Percentiles rank a stretch among this genome's conserved stretches.
These are phyloP conservation scores for Mortierella sp. DNA, from an alignment of 371 early-diverging fungal species.

Conservation along the genomic window DNA sequence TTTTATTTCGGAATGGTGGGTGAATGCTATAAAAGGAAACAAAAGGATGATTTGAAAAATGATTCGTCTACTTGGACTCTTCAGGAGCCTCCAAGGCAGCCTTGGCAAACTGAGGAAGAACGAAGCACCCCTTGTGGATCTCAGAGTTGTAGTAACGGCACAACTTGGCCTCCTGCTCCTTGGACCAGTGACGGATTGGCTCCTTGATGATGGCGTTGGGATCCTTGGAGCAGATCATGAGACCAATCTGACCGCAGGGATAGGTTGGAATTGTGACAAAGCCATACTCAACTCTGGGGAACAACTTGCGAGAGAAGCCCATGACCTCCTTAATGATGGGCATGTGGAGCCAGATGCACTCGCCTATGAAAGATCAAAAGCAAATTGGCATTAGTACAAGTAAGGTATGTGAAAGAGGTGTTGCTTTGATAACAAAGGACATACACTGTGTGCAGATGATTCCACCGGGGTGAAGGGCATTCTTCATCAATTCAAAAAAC, in stretches of 20 bases:
- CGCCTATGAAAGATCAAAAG: conserved; percentile 63
- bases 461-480: conserved; percentile 92
- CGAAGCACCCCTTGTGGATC: conserved; percentile 94
- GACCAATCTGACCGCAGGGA: conserved; percentile 97
- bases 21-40: not conserved
- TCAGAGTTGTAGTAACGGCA: conserved; percentile 94
- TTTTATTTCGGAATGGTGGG: not conserved
- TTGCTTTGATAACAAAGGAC: not conserved
- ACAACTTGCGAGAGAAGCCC: conserved; percentile 81
- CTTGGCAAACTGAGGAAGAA: conserved; percentile 89
- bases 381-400: not conserved
- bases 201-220: conserved; percentile 73
- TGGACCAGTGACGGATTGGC: conserved; percentile 84
- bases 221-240: conserved; percentile 91
- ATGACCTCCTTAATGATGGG: conserved; percentile 90
- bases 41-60: not conserved
- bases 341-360: conserved; percentile 98
- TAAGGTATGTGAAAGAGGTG: too few species aligned
- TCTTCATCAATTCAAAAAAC: conserved; percentile 93
- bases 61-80: conserved; percentile 45
- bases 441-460: conserved; percentile 94
- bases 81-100: conserved; percentile 56
- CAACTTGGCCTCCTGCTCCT: conserved; percentile 83
- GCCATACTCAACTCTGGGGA: conserved; percentile 92
- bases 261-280: conserved; percentile 96